Conservation (phyloP, 163 green algal genomes). For the Scenedesmus sp. region DNA sequence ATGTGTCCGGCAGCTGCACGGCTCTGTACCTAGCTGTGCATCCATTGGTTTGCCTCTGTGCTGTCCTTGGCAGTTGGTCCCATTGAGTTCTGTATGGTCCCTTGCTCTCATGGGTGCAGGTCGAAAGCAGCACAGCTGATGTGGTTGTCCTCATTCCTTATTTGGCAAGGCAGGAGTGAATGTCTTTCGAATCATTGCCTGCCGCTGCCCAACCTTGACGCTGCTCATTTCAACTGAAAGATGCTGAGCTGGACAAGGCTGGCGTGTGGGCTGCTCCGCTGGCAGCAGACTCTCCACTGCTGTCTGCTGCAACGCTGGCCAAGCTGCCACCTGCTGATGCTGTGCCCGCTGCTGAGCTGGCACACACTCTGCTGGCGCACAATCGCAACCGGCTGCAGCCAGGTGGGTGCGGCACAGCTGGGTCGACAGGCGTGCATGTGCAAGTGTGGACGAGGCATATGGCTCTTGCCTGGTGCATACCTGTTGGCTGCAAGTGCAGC, state of each 20-base stretch:
- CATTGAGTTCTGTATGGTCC: background rate
- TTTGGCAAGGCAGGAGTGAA: background rate
- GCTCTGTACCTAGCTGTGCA: background rate
- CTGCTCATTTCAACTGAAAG: background rate
- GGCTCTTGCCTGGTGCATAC: no score
- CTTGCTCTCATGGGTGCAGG: background rate
- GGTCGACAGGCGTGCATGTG: background rate
- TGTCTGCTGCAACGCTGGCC: conserved; percentile 59
- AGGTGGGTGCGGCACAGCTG: background rate
- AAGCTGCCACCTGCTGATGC: conserved; percentile 62
- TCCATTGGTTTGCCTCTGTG: background rate
- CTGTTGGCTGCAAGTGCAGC: background rate
- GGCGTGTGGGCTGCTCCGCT: conserved; percentile 68
- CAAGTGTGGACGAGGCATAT: background rate
- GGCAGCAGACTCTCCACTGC: conserved; percentile 68
- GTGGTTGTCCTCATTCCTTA: background rate
- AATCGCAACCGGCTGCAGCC: conserved; percentile 43
- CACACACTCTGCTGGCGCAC: conserved; percentile 67
- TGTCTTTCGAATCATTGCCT: background rate
- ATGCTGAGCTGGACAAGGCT: conserved; percentile 54
- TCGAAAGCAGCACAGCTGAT: background rate
- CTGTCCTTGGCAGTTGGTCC: background rate
- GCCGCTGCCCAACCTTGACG: background rate
- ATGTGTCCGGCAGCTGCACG: background rate
- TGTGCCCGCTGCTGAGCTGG: conserved; percentile 59